Percentiles rank a stretch among this genome's conserved stretches.
Conservation (phyloP, 805 yeast species). For the Kodamaea leandrae region DNA sequence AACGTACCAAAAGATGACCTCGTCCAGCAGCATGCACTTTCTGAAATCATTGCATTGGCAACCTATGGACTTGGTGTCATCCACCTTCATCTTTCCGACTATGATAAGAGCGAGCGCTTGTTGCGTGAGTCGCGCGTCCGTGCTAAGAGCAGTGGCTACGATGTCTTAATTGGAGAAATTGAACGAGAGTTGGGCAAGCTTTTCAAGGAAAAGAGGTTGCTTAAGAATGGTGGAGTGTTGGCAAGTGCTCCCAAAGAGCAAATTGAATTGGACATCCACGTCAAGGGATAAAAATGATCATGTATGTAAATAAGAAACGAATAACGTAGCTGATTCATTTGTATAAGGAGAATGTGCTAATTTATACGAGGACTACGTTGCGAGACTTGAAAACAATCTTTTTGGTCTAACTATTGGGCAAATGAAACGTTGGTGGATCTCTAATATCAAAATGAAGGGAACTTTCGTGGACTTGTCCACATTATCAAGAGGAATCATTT, state of each 20-base stretch:
- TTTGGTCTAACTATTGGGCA: too few species aligned
- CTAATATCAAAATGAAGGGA: too few species aligned
- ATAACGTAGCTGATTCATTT: too few species aligned
- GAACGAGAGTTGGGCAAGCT: slow-evolving; percentile 65
- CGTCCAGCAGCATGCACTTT: slow-evolving; percentile 1
- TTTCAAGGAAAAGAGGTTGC: slow-evolving; percentile 29
- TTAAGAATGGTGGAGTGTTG: slow-evolving; percentile 10
- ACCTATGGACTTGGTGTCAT: slow-evolving; percentile 85
- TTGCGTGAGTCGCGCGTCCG: slow-evolving; percentile 68
- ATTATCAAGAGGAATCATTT: too few species aligned
- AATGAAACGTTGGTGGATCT: too few species aligned
- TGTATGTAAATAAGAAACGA: too few species aligned
- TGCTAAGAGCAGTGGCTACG: slow-evolving; percentile 64
- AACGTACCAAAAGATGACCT: not conserved
- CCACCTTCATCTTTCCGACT: slow-evolving; percentile 55
- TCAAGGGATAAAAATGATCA: too few species aligned
- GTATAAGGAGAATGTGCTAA: too few species aligned
- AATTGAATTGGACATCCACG: slow-evolving; percentile 28
- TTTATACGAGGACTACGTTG: too few species aligned
- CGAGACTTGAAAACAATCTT: too few species aligned
- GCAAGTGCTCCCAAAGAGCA: slow-evolving; percentile 10
- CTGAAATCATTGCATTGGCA: slow-evolving; percentile 64
- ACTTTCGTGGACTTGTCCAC: too few species aligned
- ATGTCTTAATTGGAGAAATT: slow-evolving; percentile 59
- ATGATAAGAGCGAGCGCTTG: slow-evolving; percentile 55